A percentile compares a stretch with the other conserved stretches of the same genome.
phyloP scores from a whole-genome alignment of 192 early-diverging fungal species.

The Umbelopsis sp. region DNA sequence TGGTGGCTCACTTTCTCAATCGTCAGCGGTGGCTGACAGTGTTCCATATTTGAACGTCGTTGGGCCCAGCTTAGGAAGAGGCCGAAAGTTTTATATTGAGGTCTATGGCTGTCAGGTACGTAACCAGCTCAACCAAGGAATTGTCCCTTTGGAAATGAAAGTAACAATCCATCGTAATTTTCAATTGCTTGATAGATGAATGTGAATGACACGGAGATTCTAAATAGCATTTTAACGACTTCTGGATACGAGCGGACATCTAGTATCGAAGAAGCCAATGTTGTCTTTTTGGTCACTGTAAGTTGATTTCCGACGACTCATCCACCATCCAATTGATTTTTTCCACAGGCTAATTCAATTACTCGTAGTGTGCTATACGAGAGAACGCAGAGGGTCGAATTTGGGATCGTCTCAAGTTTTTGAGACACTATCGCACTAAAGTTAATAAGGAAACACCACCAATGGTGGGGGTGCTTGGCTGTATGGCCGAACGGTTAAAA shows the following conservation, averaged over 20 bases:
- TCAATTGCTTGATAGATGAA: slow-evolving; percentile 58
- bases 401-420: slow-evolving; percentile 64
- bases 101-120: slow-evolving; percentile 75
- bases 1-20: slow-evolving; percentile 2
- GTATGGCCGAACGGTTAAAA: slow-evolving; percentile 81
- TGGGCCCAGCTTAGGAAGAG: slow-evolving; percentile 52
- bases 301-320: too few species aligned
- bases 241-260: slow-evolving; percentile 68
- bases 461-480: slow-evolving; percentile 76
- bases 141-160: neutral
- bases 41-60: slow-evolving; percentile 48
- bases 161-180: neutral
- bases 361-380: slow-evolving; percentile 65
- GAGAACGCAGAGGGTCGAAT: slow-evolving; percentile 78
- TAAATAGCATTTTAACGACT: slow-evolving; percentile 71
- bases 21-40: slow-evolving; percentile 18
- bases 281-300: slow-evolving; percentile 73
- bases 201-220: slow-evolving; percentile 78
- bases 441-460: slow-evolving; percentile 57
- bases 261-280: slow-evolving; percentile 57
- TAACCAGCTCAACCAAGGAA: neutral
- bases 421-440: slow-evolving; percentile 62
- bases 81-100: slow-evolving; percentile 72
- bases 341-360: neutral
- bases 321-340: too few species aligned